phyloP scores from a whole-genome alignment of 2,329 filamentous ascomycete genomes.

The Ceratocystiopsis brevicomis region DNA sequence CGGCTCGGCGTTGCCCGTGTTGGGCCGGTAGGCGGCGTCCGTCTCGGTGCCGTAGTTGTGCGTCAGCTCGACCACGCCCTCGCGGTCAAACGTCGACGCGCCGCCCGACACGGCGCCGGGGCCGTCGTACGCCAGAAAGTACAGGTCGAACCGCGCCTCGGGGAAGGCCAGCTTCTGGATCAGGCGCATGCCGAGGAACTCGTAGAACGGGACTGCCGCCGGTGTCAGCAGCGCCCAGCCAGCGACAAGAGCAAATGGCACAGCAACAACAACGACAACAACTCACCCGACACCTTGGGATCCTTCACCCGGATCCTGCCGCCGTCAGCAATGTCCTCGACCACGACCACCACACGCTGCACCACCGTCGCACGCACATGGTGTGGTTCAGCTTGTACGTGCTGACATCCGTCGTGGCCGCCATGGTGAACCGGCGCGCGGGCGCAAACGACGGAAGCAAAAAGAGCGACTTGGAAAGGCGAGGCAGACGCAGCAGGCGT shows the following conservation, averaged over 20 bases:
- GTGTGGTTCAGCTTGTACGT: conserved; percentile 80
- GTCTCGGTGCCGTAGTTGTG: conserved; percentile 78
- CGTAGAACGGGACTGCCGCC: no score
- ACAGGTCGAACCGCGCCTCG: conserved; percentile 82
- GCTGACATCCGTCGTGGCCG: conserved; percentile 41
- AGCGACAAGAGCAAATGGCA: no score
- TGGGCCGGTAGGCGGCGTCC: conserved; percentile 60
- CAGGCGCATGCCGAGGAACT: conserved; percentile 72
- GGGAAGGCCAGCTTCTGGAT: conserved; percentile 67
- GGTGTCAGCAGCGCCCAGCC: no score
- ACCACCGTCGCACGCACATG: conserved; percentile 38
- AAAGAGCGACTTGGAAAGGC: conserved; percentile 5
- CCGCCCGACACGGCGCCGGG: conserved; percentile 55
- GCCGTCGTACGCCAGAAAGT: conserved; percentile 82
- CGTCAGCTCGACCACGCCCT: conserved; percentile 75
- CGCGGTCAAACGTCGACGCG: conserved; percentile 57
- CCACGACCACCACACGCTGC: no score
- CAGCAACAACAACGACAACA: no score
- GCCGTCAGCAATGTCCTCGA: not conserved
- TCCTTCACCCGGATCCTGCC: conserved; percentile 87
- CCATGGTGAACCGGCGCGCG: conserved; percentile 24
- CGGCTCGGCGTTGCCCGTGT: conserved; percentile 84
- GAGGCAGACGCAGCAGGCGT: conserved; percentile 8
- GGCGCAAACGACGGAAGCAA: no score
- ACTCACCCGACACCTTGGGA: conserved; percentile 54